Evolutionary conservation across 1,139 yeast species (phyloP).

Genomic region (Groenewaldozyma sp.): DNA sequence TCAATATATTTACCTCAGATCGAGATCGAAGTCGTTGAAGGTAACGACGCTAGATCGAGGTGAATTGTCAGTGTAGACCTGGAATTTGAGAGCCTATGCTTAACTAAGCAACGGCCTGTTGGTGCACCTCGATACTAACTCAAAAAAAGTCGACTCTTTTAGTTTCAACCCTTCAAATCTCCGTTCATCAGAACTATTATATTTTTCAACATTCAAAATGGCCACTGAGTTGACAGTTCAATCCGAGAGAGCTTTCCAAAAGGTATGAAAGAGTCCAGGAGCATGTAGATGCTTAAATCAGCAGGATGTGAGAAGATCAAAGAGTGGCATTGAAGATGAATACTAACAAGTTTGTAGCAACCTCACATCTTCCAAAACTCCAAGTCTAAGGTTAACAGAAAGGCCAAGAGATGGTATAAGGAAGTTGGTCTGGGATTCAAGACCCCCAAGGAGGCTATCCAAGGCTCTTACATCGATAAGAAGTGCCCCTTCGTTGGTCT

Average conservation of each 20-base stretch:
- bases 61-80: too few relatives aligned
- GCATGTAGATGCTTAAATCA: too few relatives aligned
- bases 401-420: conserved; percentile 99
- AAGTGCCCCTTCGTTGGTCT: conserved; percentile 98
- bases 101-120: too few relatives aligned
- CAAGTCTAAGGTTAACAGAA: conserved; percentile 97
- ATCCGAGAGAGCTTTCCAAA: conserved; percentile 99
- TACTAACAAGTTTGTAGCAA: conserved; percentile 50
- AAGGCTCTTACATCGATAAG: conserved; percentile 99
- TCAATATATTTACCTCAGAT: too few relatives aligned
- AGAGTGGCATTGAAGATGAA: background rate
- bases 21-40: too few relatives aligned
- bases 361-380: conserved; percentile 99
- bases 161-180: conserved; percentile 5
- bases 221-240: conserved; percentile 99
- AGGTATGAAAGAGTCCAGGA: conserved; percentile 86
- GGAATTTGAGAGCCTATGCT: too few relatives aligned
- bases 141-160: too few relatives aligned
- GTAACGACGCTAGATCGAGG: too few relatives aligned
- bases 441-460: conserved; percentile 98
- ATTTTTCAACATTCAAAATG: conserved; percentile 43
- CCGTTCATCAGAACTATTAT: conserved; percentile 8
- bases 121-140: too few relatives aligned
- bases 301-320: conserved; percentile 1
- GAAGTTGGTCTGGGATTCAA: conserved; percentile 99